Evolutionary conservation across 495 filamentous ascomycete species (phyloP), one percentile per base, ranked within the genome.

Genomic region (Trichoderma asperelloides): DNA sequence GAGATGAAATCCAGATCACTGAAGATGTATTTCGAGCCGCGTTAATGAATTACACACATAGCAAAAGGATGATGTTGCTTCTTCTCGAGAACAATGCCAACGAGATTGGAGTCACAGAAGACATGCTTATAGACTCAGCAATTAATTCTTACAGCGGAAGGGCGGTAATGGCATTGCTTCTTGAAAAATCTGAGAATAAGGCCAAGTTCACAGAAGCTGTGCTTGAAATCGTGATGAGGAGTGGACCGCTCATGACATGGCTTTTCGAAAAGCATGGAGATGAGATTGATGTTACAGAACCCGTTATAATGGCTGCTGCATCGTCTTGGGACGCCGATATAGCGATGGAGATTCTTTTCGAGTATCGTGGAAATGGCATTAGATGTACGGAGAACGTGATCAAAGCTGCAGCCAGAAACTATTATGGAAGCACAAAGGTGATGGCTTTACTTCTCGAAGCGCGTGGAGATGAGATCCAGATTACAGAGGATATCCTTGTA

Each of bases 111-210:
- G 43, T 70, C 33, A 70, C 69, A 21, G 49, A 70, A 49, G 66
- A 70, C 21, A 65, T 71, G 27, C 28, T 71, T 8, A 66, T 51
- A 45, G 65, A 65, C 33, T 68, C 70, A 45, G 68, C 68, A 13
- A 37, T 51, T 5, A 37, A 8, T 37, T 7, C 33, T 37, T 2
- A 2, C 33, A 37, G 9, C 5, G 5, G 33, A 4, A 37, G 33
- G 33, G 33, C 33, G 33, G 5, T 37, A 7, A 37, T 37, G 2
- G 5, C 33, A 7, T 37, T 37, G 9, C 5, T 37, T 7, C 5
- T 37, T 37, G 33, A 7, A 8, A 37, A 37, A 37, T 37, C 33
- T 0, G 5, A 7, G 2, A 7, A 7, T 37, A 37, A 37, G 33
- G 5, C 0, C 9, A 2, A 37, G 0, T 0, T 37, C 9, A 2